Percentiles rank a stretch among this genome's conserved stretches.
phyloP scores from a whole-genome alignment of 2,329 filamentous ascomycete species.

The Nigrograna mackinnonii region DNA sequence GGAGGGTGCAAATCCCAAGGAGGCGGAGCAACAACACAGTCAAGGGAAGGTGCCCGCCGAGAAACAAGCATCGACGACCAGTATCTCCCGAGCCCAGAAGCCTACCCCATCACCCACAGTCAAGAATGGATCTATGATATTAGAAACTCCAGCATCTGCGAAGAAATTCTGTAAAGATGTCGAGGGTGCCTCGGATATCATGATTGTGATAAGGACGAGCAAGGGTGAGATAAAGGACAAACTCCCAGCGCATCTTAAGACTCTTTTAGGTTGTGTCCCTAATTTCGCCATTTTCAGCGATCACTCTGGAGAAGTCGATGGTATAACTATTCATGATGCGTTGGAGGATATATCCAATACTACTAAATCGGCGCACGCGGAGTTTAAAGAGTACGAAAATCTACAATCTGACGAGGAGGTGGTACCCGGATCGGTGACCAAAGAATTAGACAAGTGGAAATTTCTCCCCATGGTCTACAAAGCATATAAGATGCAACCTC shows the following conservation, averaged over 20 bases:
- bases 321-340: constrained; percentile 55
- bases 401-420: constrained; percentile 47
- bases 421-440: constrained; percentile 43
- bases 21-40: no score
- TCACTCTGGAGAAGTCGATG: constrained; percentile 55
- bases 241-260: constrained; percentile 58
- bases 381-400: constrained; percentile 58
- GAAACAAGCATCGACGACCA: no score
- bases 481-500: constrained; percentile 41
- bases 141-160: no score
- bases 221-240: constrained; percentile 60
- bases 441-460: constrained; percentile 63
- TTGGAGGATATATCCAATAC: constrained; percentile 45
- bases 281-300: constrained; percentile 64
- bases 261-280: constrained; percentile 59
- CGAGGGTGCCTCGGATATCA: constrained; percentile 51
- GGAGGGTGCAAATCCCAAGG: no score
- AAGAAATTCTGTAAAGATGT: constrained; percentile 23
- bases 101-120: neutral
- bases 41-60: no score
- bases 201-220: constrained; percentile 62
- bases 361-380: constrained; percentile 43
- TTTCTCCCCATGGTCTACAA: constrained; percentile 59
- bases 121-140: no score
- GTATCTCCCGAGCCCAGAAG: neutral